Evolutionary conservation across 768 basidiomycete species (phyloP), one percentile per base, ranked within the genome.

Genomic region (Boletus reticulatus): DNA sequence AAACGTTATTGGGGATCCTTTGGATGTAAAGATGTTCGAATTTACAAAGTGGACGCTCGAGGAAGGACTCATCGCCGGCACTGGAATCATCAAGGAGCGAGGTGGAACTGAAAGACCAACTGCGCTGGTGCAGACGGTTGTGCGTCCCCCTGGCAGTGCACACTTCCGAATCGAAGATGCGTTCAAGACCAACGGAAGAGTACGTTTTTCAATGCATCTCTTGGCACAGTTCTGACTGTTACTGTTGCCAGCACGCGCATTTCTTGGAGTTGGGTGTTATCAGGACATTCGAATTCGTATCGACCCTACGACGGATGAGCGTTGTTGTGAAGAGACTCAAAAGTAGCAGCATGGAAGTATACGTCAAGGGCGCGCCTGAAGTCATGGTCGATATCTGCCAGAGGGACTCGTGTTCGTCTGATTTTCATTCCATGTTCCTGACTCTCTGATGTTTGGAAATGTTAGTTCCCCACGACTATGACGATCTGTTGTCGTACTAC

Each of bases 301-400:
- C 96, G 9, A 79, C 89, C 5, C 78, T 98, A 20, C 83, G 97
- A 27, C 78, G 97, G 49, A 99, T 99, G 96, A 97, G 95, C 59
- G 97, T 99, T 27, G 84, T 99, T 50, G 96, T 98, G 64, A 99
- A 98, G 71, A 81, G 93, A 49, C 80, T 99, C 50, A 97, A 89
- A 71, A 95, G 95, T 61, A 84, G 74, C 50, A 93, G 90, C 69
- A 98, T 99, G 94, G 97, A 99, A 68, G 80, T 98, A 12, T 98
- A 98, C 67, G 94, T 95, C 64, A 99, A 99, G 68, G 97, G 97
- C n/a, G 97, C 97, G 2, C 97, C 97, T 0, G 97, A 99, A 72
- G 93, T 98, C 53, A 98, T 99, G 95, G 71, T 74, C 8, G 94
- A 95, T 41, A 98, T 99, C 53, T 99, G 97, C 69, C 89, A 94